phyloP scores from a whole-genome alignment of 2,329 filamentous ascomycete genomes.

The Dactylellina parvicollis region DNA sequence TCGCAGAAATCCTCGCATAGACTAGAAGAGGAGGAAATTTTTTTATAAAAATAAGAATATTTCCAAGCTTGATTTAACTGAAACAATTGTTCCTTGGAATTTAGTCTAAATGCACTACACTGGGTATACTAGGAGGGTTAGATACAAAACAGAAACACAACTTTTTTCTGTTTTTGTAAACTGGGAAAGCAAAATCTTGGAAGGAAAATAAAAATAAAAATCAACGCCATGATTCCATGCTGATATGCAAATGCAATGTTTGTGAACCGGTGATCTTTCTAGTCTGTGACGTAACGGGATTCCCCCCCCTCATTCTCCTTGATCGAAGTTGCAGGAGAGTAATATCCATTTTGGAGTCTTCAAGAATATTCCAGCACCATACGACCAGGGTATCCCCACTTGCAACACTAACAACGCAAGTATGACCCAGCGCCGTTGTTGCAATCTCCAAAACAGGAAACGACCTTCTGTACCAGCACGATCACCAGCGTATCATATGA shows the following conservation, averaged over 20 bases:
- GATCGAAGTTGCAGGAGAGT: not conserved
- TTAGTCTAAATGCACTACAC: conserved; percentile 20
- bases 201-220: conserved; percentile 7
- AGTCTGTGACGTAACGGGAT: not conserved
- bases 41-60: not conserved
- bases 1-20: not conserved
- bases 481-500: conserved; percentile 12
- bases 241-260: conserved; percentile 5
- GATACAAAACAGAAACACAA: conserved; percentile 21
- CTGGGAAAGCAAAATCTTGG: conserved; percentile 14
- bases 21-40: too few species aligned
- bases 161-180: conserved; percentile 11
- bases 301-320: not conserved
- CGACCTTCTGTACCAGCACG: conserved; percentile 27
- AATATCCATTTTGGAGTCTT: not conserved
- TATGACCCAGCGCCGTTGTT: conserved; percentile 13
- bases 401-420: conserved; percentile 47
- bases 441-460: conserved; percentile 54
- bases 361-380: conserved; percentile 27
- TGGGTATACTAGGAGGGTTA: conserved; percentile 33
- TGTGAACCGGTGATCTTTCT: conserved; percentile 15
- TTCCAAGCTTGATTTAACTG: conserved; percentile 6
- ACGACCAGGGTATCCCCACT: conserved; percentile 20
- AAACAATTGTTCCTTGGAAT: conserved; percentile 10
- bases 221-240: conserved; percentile 32